Conservation (phyloP, 1,139 yeast genomes). For the Debaryomyces robertsiae region DNA sequence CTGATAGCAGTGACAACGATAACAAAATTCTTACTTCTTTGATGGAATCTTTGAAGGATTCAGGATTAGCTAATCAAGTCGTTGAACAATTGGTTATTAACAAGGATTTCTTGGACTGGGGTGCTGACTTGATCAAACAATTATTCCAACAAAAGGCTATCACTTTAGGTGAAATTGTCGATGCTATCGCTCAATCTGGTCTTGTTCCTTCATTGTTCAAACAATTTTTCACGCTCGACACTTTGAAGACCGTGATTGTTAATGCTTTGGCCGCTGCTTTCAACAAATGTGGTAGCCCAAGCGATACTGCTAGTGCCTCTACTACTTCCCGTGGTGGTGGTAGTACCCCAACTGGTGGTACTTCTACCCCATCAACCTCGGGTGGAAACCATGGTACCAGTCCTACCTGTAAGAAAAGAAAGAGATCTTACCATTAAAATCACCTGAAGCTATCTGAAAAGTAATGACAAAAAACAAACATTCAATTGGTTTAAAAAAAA, state of each 20-base stretch:
- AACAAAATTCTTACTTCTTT: constrained; percentile 34
- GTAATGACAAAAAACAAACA: no score
- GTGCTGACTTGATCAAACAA: constrained; percentile 41
- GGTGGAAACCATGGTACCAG: constrained; percentile 12
- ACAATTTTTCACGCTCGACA: constrained; percentile 43
- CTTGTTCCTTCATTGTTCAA: constrained; percentile 41
- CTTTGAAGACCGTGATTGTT: constrained; percentile 44
- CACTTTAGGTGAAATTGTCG: constrained; percentile 29
- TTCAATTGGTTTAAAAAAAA: background rate
- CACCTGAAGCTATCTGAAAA: background rate
- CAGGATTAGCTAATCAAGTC: constrained; percentile 48
- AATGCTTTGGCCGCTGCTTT: constrained; percentile 51
- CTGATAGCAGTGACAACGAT: constrained; percentile 11
- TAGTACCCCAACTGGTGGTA: constrained; percentile 18
- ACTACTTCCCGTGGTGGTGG: constrained; percentile 17
- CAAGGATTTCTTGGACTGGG: constrained; percentile 41
- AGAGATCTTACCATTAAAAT: constrained; percentile 29
- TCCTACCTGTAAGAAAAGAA: constrained; percentile 29
- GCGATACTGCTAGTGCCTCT: constrained; percentile 22
- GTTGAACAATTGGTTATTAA: constrained; percentile 45
- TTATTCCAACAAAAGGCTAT: constrained; percentile 37
- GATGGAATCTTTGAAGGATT: constrained; percentile 48
- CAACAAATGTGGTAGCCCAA: constrained; percentile 39
- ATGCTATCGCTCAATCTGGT: constrained; percentile 40
- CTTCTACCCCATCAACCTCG: constrained; percentile 20